Conservation (phyloP, 106 monocot genomes). For the Dendrobium officinale region DNA sequence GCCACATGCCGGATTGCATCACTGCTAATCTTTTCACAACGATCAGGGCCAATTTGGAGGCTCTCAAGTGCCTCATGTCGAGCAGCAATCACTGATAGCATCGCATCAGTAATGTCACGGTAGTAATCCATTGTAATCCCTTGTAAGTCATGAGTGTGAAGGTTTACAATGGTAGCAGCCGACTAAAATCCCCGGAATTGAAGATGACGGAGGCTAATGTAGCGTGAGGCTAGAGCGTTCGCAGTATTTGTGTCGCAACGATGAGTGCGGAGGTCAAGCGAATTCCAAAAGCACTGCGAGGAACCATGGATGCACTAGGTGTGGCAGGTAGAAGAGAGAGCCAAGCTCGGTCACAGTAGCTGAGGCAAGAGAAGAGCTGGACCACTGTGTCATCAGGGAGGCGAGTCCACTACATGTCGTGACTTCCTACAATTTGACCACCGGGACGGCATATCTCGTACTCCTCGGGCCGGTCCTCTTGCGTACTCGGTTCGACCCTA, state of each 20-base stretch:
- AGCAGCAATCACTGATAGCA: conserved; percentile 17
- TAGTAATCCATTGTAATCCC: conserved; percentile 15
- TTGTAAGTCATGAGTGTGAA: conserved; percentile 2
- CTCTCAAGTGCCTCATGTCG: conserved; percentile 18
- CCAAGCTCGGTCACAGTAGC: conserved; percentile 92
- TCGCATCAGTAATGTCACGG: conserved; percentile 15
- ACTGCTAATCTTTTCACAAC: conserved; percentile 12
- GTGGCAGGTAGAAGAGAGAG: conserved; percentile 63
- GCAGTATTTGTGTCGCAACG: conserved; percentile 30
- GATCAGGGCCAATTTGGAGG: conserved; percentile 17
- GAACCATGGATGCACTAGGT: conserved; percentile 64
- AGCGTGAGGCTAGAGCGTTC: conserved; percentile 41
- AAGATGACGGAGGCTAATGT: conserved; percentile 32
- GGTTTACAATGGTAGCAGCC: conserved; percentile 11
- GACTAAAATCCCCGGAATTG: conserved; percentile 31
- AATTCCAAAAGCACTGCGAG: conserved; percentile 67
- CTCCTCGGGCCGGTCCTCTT: neutral
- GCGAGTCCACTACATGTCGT: conserved; percentile 61
- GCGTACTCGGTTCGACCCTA: no score
- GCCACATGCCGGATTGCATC: conserved; percentile 16
- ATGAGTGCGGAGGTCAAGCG: conserved; percentile 77
- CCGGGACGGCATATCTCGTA: conserved; percentile 2
- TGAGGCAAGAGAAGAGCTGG: conserved; percentile 69
- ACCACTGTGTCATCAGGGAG: conserved; percentile 78
- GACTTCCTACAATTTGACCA: neutral